Percentiles rank a stretch among this genome's conserved stretches.
phyloP scores from a whole-genome alignment of 139 green algal species.

The Chlamydomonas asymmetrica region DNA sequence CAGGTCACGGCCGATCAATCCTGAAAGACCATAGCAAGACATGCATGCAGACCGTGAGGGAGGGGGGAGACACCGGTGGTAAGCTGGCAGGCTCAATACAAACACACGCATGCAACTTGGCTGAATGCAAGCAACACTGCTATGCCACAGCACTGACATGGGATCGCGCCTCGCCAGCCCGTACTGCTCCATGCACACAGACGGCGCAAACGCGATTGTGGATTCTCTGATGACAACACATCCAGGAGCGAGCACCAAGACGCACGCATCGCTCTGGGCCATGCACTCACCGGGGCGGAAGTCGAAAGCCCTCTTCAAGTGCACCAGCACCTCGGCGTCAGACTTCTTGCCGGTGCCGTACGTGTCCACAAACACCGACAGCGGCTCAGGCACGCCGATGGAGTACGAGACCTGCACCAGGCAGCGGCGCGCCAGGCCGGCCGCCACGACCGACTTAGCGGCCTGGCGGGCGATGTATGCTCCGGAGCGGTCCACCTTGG shows the following conservation, averaged over 20 bases:
- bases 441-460: slow-evolving; percentile 96
- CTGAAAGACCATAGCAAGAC: slow-evolving; percentile 36
- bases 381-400: slow-evolving; percentile 95
- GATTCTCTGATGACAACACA: too few relatives aligned
- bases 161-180: too few relatives aligned
- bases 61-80: too few relatives aligned
- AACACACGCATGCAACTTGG: too few relatives aligned
- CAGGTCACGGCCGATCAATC: slow-evolving; percentile 87
- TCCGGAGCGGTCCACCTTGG: slow-evolving; percentile 83
- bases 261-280: too few relatives aligned
- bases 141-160: too few relatives aligned
- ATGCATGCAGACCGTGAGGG: too few relatives aligned
- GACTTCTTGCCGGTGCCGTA: slow-evolving; percentile 93
- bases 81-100: too few relatives aligned
- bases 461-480: slow-evolving; percentile 99
- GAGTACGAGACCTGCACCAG: slow-evolving; percentile 93
- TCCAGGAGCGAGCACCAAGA: too few relatives aligned
- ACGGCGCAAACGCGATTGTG: too few relatives aligned
- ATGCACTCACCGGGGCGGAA: slow-evolving; percentile 81
- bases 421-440: slow-evolving; percentile 73
- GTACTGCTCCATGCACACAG: too few relatives aligned
- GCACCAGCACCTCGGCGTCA: slow-evolving; percentile 89
- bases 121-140: too few relatives aligned
- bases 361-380: slow-evolving; percentile 97
- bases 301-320: slow-evolving; percentile 90